Base-by-base conservation (phyloP, 345 rosid species). In the Odontarrhena argentea region DNA sequence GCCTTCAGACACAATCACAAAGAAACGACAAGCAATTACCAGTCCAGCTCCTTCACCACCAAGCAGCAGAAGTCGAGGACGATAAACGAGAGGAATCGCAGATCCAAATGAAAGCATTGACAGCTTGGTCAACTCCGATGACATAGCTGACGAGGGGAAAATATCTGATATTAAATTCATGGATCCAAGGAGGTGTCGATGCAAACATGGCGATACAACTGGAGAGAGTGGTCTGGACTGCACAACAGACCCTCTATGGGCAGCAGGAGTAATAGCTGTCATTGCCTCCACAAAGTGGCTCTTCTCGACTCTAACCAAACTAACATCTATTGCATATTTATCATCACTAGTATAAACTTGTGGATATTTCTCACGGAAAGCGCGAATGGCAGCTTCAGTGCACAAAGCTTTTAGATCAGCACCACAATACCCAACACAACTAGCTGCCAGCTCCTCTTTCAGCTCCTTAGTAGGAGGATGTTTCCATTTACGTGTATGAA, bases 341-440 rank as follows among this genome's bases (percentile, higher is more conserved):
- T 94, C 99, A 75, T 91, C 97, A 68, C 97, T 87, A 4, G 96
- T 94, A 83, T 94, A 94, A 65, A 94, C 99, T 79, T 94, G 99
- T 63, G 99, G 99, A 71, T 91, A 94, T 73, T 84, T 94, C 80
- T 94, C 97, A 71, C 99, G 96, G 71, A 94, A 94, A 60, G 99
- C 96, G 58, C 88, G 88, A 71, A 94, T 94, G 68, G 99, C 99
- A 77, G 99, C 96, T 83, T 94, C 99, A 70, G 99, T 94, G 76
- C 97, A 91, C 66, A 94, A 61, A 40, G 99, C 97, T 78, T 91
- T 94, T 45, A 94, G 77, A 84, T 94, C 99, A 69, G 99, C 99
- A 80, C 99, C 99, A 79, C 99, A 94, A 74, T 91, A 94, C 66
- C 97, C 99, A 12, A 94, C 96, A 82, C 99, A 94, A 76, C 84